Base-by-base conservation (phyloP, 2,329 filamentous ascomycete species). In the Exophiala aquamarina region DNA sequence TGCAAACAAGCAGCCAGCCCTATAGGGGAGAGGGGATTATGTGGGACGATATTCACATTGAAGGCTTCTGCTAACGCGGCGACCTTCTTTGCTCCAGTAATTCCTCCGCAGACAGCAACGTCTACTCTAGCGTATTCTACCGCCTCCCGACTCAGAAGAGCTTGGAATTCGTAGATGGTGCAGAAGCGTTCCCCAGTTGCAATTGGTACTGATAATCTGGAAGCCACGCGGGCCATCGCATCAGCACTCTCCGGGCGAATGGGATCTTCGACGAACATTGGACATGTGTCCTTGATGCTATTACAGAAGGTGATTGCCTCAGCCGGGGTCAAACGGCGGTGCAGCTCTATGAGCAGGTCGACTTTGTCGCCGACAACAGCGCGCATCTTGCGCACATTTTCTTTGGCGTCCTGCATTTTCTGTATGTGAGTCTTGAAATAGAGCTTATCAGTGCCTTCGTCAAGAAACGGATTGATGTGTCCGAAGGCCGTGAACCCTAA, bases 331-430 rank as follows among this genome's bases (percentile, higher is more conserved):
- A 50, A 21, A 21, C 48, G 48, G 15, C 48, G 73, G 55, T 87
- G 76, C 0, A 84, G 84, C 52, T 85, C 84, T 0, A 90, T 73
- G 0, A 77, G 73, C 47, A 77, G 77, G 1, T 83, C 84, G 2
- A 91, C 75, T 57, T 90, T 86, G 57, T 87, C 88, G 0, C 86
- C 86, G 85, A 90, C 90, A n/a, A 85, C 83, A 52, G 84, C 85
- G 66, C 90, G 86, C 0, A 89, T 71, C 7, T 86, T 77, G 86
- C 86, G 90, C 55, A 80, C 83, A 1, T 89, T 66, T 52, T 89
- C 86, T 60, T 86, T 84, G 0, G 86, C 90, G 4, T 78, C 87
- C 61, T 90, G 89, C 86, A 91, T 90, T 63, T 90, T 90, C 49
- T 65, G 65, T 51, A 68, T 63, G 2, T 67, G 66, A 35, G 69